A percentile compares a stretch with the other conserved stretches of the same genome.
Evolutionary conservation across 371 early-diverging fungal species (phyloP).

Genomic region (Chytridium lagenaria): DNA sequence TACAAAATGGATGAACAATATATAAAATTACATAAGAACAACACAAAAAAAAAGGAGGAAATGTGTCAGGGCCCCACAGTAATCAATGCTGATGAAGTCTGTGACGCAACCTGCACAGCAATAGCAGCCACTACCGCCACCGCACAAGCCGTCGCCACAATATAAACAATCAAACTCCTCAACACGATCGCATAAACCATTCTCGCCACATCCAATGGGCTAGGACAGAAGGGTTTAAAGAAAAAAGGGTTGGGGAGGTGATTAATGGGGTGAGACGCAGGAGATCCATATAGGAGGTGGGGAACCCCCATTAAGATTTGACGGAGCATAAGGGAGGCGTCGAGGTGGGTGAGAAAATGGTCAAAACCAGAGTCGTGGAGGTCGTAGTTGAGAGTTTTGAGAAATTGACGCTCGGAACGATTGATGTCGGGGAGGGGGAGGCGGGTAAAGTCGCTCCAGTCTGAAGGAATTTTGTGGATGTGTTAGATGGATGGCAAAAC

Average conservation of each 20-base stretch:
- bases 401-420: background rate
- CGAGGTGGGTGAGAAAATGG: constrained; percentile 2
- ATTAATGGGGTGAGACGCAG: background rate
- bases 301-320: background rate
- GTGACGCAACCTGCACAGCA: background rate
- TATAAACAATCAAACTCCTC: background rate
- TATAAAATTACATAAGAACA: no score
- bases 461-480: background rate
- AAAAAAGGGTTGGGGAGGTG: background rate
- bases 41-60: no score
- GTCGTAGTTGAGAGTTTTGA: background rate
- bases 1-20: no score
- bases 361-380: background rate
- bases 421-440: background rate
- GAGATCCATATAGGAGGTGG: background rate
- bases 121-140: background rate
- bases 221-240: background rate
- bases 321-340: constrained; percentile 6
- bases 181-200: constrained; percentile 7
- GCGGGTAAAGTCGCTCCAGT: background rate
- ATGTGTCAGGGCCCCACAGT: no score
- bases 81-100: background rate
- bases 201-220: background rate
- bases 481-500: background rate
- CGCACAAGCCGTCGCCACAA: background rate